phyloP scores from a whole-genome alignment of 129 eudicot genomes.

The Centaurea solstitialis region DNA sequence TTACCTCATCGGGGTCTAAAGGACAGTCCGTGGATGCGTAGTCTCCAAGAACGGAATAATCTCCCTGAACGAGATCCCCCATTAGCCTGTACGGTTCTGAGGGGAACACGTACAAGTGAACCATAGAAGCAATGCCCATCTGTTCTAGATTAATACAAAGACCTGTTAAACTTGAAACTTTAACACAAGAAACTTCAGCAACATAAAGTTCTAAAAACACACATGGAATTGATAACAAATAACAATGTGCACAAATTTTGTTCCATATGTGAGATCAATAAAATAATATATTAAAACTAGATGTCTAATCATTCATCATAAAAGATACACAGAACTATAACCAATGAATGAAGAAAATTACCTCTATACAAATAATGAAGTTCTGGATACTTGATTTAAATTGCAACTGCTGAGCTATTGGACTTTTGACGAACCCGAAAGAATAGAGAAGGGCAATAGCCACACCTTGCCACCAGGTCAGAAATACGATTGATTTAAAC shows the following conservation, averaged over 20 bases:
- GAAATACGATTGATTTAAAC: conserved; percentile 90
- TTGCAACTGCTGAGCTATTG: conserved; percentile 75
- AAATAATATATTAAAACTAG: no score
- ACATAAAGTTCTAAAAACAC: not conserved
- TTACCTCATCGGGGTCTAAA: conserved; percentile 88
- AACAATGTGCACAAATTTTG: not conserved
- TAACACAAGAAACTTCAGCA: conserved; percentile 18
- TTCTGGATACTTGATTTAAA: conserved; percentile 81
- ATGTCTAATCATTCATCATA: not conserved
- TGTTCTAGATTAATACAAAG: conserved; percentile 67
- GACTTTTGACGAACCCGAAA: conserved; percentile 78
- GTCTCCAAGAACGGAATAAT: conserved; percentile 88
- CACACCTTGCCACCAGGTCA: conserved; percentile 99
- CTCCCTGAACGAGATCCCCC: conserved; percentile 68
- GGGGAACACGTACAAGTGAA: conserved; percentile 91
- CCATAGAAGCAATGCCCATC: conserved; percentile 97
- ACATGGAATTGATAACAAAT: not conserved
- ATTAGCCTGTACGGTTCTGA: conserved; percentile 85
- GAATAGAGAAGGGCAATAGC: conserved; percentile 79
- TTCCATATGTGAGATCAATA: not conserved
- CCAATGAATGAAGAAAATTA: conserved; percentile 30
- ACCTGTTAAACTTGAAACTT: conserved; percentile 37
- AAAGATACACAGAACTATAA: not conserved
- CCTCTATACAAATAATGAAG: conserved; percentile 97
- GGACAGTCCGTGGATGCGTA: conserved; percentile 89